phyloP scores from a whole-genome alignment of 352 stramenopile species.

The Pythium insidiosum region DNA sequence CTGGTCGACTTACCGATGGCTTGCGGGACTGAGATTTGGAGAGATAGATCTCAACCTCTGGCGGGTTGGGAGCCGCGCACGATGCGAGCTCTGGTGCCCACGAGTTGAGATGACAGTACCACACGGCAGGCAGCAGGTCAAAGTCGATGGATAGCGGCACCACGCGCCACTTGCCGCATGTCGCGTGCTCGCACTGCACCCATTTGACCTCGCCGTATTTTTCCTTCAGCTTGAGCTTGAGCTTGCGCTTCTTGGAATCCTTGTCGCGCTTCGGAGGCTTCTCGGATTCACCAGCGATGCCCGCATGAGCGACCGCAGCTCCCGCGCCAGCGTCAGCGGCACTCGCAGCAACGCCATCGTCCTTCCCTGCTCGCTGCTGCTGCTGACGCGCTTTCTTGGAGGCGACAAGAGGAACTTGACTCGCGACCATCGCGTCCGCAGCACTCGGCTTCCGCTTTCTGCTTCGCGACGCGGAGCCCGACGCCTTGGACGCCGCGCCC shows the following conservation, averaged over 20 bases:
- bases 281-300: background rate
- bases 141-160: constrained; percentile 89
- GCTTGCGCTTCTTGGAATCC: constrained; percentile 66
- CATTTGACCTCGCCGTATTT: constrained; percentile 86
- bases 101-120: constrained; percentile 78
- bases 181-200: constrained; percentile 93
- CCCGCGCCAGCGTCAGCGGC: too few relatives aligned
- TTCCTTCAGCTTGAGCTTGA: constrained; percentile 67
- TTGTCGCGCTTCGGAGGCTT: constrained; percentile 48
- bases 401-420: too few relatives aligned
- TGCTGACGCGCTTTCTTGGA: background rate
- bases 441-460: constrained; percentile 2
- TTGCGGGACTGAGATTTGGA: constrained; percentile 59
- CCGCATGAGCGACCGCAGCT: too few relatives aligned
- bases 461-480: too few relatives aligned
- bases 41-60: constrained; percentile 63
- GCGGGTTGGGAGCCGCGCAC: constrained; percentile 57
- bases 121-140: constrained; percentile 85
- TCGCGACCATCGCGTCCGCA: background rate
- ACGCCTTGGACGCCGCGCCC: too few relatives aligned
- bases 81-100: constrained; percentile 67
- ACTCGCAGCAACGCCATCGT: too few relatives aligned
- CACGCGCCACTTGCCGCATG: constrained; percentile 94
- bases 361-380: background rate
- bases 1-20: constrained; percentile 18